Base-by-base conservation (phyloP, 2,329 filamentous ascomycete genomes). In the Shiraia sp. region DNA sequence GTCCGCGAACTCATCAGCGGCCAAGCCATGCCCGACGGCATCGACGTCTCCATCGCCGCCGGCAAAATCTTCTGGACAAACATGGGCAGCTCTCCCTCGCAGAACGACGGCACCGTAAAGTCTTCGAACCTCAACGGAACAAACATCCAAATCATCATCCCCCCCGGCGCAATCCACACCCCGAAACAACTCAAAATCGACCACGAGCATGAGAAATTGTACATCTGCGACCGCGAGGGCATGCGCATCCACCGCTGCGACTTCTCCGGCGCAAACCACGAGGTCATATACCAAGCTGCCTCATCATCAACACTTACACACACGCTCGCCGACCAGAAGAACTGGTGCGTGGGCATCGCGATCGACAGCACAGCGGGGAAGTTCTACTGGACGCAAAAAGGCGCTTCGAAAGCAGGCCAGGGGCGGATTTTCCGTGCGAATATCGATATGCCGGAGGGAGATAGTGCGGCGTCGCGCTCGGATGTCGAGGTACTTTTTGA, bases 301-400 rank as follows among this genome's bases (percentile, higher is more conserved):
- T n/a, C n/a, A n/a, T n/a, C n/a, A n/a, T n/a, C n/a, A n/a, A n/a
- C n/a, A n/a, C n/a, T n/a, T n/a, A n/a, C n/a, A n/a, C n/a, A n/a
- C 39, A 30, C 3, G 4, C 19, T 22, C 23, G 31, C 9, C 23
- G 72, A 77, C 22, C 47, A 53, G 8, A 76, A 37, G 22, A 49
- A 68, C 3, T 81, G 79, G 79, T 81, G 78, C 40, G 80, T 84
- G 7, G 81, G 81, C 1, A 71, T 85, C 27, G 61, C 75, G 0
- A 68, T 84, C 0, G 72, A 74, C 3, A 63, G 64, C 0, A 44
- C 59, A 0, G 61, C 64, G 1, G 71, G 72, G 10, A 71, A 74
- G 29, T 68, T 84, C 32, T 83, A 78, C 69, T 85, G 81, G 81
- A 79, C 77, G 0, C 80, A 83, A 36, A 83, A 84, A 52, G 81